Evolutionary conservation across 208 protist genomes (phyloP).

Genomic region (Phytomonas serpens): DNA sequence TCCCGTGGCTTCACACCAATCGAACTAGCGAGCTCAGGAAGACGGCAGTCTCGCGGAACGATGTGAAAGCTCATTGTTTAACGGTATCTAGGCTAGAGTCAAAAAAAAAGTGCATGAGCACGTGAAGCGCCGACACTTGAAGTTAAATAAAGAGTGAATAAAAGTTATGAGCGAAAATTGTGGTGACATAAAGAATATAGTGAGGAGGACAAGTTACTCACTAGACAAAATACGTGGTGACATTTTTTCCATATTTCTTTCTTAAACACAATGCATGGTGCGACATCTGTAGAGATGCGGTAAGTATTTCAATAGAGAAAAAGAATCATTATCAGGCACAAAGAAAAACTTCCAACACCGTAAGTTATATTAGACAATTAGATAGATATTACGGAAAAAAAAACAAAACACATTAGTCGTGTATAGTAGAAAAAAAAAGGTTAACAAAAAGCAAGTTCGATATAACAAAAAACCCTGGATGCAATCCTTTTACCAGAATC

Average conservation of each 20-base stretch:
- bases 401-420: not conserved
- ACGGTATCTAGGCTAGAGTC: conserved; percentile 4
- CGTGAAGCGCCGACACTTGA: not conserved
- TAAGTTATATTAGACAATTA: not conserved
- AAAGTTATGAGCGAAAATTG: not conserved
- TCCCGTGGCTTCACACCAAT: conserved; percentile 20
- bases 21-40: conserved; percentile 23
- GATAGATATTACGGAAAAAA: conserved; percentile 6
- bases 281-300: not conserved
- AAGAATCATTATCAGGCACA: not conserved
- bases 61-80: conserved; percentile 19
- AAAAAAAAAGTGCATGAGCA: conserved; percentile 10
- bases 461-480: not conserved
- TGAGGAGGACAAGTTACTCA: not conserved
- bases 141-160: not conserved
- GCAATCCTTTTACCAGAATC: not conserved
- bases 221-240: not conserved
- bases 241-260: not conserved
- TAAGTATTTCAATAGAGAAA: not conserved
- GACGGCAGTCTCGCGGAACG: conserved; percentile 14
- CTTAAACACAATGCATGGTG: not conserved
- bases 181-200: conserved; percentile 3
- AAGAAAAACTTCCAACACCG: not conserved
- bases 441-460: conserved; percentile 4
- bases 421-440: not conserved